Evolutionary conservation across 1,139 yeast species (phyloP).

Genomic region (Magnusiomyces paraingens): DNA sequence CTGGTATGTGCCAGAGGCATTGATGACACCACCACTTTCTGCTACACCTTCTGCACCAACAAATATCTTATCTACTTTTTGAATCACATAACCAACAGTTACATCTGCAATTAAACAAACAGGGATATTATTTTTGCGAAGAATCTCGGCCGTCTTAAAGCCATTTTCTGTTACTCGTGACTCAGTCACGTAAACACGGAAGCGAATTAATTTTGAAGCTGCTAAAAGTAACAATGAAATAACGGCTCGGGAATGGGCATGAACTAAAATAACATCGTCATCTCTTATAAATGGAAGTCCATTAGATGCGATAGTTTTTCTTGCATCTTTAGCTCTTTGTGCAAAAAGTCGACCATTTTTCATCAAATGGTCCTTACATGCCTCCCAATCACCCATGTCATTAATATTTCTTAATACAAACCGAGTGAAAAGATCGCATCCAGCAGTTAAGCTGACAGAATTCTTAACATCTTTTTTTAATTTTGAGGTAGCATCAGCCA

Average conservation of each 20-base stretch:
- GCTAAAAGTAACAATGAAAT: conserved; percentile 69
- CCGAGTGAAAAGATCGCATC: conserved; percentile 93
- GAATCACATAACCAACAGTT: conserved; percentile 89
- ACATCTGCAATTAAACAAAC: conserved; percentile 85
- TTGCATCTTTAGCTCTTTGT: conserved; percentile 82
- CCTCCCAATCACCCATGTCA: conserved; percentile 86
- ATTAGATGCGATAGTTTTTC: conserved; percentile 79
- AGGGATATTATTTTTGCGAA: conserved; percentile 79
- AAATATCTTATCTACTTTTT: conserved; percentile 84
- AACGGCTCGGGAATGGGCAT: conserved; percentile 90
- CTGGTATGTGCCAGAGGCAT: conserved; percentile 92
- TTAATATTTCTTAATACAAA: conserved; percentile 87
- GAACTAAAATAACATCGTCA: conserved; percentile 84
- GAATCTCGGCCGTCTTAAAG: conserved; percentile 58
- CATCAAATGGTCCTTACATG: conserved; percentile 81
- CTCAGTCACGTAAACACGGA: conserved; percentile 88
- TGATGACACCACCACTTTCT: conserved; percentile 96
- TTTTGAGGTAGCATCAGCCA: conserved; percentile 67
- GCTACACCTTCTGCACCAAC: conserved; percentile 99
- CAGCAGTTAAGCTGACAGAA: conserved; percentile 90
- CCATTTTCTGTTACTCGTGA: conserved; percentile 87
- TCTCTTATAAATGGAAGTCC: conserved; percentile 90
- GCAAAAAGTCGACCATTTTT: conserved; percentile 92
- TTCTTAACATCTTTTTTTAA: conserved; percentile 77
- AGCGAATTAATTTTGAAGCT: conserved; percentile 65